Percentiles rank a stretch among this genome's conserved stretches.
Conservation (phyloP, 2,329 filamentous ascomycete species). For the Colletotrichum viniferum region DNA sequence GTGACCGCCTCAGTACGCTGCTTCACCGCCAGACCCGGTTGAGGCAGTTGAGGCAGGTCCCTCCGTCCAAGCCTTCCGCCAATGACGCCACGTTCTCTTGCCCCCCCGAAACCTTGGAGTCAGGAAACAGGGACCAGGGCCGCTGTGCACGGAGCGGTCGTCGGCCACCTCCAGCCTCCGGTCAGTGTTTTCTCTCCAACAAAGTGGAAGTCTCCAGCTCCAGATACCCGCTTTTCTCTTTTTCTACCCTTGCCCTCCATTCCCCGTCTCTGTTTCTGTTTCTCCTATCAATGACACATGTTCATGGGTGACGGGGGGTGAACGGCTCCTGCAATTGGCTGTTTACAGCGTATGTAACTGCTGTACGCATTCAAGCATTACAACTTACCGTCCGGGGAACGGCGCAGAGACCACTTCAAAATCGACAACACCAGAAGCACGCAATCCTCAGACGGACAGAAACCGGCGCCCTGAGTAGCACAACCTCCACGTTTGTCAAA, state of each 20-base stretch:
- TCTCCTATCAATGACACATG: constrained; percentile 1
- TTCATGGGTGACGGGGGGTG: neutral
- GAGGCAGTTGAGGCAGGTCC: neutral
- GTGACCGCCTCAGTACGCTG: neutral
- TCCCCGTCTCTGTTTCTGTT: neutral
- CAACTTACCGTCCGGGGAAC: neutral
- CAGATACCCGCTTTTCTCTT: neutral
- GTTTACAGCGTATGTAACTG: neutral
- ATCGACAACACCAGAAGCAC: neutral
- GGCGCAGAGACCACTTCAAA: neutral
- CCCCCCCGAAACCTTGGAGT: neutral
- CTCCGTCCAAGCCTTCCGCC: neutral
- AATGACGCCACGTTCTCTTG: neutral
- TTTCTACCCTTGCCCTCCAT: neutral
- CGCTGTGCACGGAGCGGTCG: neutral
- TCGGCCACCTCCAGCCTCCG: constrained; percentile 4
- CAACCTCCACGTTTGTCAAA: neutral
- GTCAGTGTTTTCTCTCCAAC: neutral
- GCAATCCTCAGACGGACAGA: neutral
- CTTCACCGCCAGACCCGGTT: constrained; percentile 2
- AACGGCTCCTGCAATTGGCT: neutral
- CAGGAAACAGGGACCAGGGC: neutral
- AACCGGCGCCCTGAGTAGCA: neutral
- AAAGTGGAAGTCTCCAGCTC: neutral
- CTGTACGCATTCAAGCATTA: neutral